Evolutionary conservation across 257 asterid genomes (phyloP), one percentile per base, ranked within the genome.

Genomic region (Scutellaria minor): DNA sequence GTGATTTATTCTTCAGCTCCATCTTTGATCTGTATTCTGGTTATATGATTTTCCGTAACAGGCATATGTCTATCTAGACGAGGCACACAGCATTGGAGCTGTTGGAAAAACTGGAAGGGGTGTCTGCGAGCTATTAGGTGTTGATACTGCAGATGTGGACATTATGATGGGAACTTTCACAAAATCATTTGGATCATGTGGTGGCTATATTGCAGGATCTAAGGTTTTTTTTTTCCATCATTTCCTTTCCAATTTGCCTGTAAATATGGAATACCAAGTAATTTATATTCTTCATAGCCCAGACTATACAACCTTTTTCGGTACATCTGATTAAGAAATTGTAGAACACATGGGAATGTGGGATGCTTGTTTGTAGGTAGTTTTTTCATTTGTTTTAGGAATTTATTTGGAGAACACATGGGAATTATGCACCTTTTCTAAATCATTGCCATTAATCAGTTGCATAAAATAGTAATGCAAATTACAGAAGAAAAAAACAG

Each of bases 51-150:
- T 72, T 66, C 64, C 72, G 20, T 51, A 54, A 51, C 87, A 95
- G 99, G 96, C 86, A 63, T 95, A 87, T 74, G 71, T 90, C 70
- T 95, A 95, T 82, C 86, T 95, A 81, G 99, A 95, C 75, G 99
- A 95, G 91, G 99, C 99, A 62, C 98, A 95, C 83, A 95, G 99
- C 89, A 92, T 95, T 76, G 99, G 99, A 51, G 99, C 99, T 68
- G 82, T 95, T 78, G 99, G 99, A 31, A 92, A 92, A 86, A 74
- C 91, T 18, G 99, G 99, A 76, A 90, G 96, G 79, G 99, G 99
- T 66, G 97, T 95, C 68, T 95, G 99, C 75, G 99, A 95, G 86
- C 96, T 95, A 46, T 77, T 92, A 74, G 98, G 98, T 18, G 99
- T 95, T 75, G 98, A 92, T 74, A 95, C 98, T 10, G 89, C 97